phyloP scores from a whole-genome alignment of 83 land plant species.

The Picea mariana region DNA sequence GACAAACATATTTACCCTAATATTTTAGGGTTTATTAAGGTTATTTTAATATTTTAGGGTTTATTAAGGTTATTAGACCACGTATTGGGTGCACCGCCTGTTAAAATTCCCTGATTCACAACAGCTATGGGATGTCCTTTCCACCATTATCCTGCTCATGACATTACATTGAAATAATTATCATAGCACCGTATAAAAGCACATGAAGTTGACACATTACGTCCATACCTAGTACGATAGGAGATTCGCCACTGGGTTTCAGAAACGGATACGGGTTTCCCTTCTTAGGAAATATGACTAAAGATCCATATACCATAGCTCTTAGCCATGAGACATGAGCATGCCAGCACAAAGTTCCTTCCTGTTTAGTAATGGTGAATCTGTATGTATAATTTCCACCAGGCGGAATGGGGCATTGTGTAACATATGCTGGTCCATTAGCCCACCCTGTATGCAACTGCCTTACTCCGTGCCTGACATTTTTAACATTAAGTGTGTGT shows the following conservation, averaged over 20 bases:
- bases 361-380: not conserved
- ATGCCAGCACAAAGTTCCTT: conserved; percentile 21
- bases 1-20: no score
- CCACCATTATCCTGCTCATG: conserved; percentile 23
- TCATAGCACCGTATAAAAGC: no score
- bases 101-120: not conserved
- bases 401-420: conserved; percentile 17
- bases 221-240: no score
- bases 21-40: no score
- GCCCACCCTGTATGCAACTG: conserved; percentile 19
- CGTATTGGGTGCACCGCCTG: conserved; percentile 42
- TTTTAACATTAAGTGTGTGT: no score
- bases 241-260: no score
- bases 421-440: conserved; percentile 11
- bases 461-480: conserved; percentile 19
- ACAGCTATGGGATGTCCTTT: not conserved
- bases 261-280: no score
- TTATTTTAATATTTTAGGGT: no score
- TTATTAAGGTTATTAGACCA: no score
- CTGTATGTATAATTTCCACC: conserved; percentile 9
- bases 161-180: no score
- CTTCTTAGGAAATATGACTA: no score
- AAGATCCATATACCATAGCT: not conserved
- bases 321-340: conserved; percentile 17
- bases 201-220: no score